phyloP scores from a whole-genome alignment of 495 filamentous ascomycete species.

The Bathelium albidoporum region DNA sequence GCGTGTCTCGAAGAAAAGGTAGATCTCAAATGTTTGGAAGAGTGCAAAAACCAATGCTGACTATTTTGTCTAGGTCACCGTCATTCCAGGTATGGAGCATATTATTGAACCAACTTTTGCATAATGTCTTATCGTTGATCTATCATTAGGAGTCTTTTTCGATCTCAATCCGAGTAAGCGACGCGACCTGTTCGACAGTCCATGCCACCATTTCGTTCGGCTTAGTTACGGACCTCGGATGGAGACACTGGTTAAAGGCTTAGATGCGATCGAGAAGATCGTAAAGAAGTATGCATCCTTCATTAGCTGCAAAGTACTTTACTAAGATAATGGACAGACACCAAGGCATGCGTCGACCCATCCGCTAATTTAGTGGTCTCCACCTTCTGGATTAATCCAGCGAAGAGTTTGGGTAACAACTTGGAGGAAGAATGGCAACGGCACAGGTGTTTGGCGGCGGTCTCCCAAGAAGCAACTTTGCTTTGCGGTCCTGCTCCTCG shows the following conservation, averaged over 20 bases:
- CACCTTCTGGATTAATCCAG: no score
- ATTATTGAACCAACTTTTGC: background rate
- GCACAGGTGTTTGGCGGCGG: no score
- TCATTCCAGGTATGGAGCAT: background rate
- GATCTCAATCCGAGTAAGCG: conserved; percentile 85
- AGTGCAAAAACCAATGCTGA: background rate
- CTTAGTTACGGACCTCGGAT: conserved; percentile 85
- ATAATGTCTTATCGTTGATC: background rate
- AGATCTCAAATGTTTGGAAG: conserved; percentile 45
- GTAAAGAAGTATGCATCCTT: conserved; percentile 46
- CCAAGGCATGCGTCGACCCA: background rate
- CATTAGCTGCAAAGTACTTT: background rate
- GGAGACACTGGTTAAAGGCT: conserved; percentile 72
- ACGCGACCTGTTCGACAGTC: conserved; percentile 84
- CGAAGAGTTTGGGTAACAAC: no score
- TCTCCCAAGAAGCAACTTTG: no score
- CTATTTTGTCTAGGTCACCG: background rate
- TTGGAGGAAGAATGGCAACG: no score
- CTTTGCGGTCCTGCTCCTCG: background rate
- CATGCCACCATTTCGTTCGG: conserved; percentile 88
- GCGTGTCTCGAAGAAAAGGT: conserved; percentile 85
- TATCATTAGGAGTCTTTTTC: conserved; percentile 82
- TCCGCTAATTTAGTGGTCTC: background rate
- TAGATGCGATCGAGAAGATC: conserved; percentile 83
- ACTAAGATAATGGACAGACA: background rate